Percentiles rank a stretch among this genome's conserved stretches.
These are phyloP conservation scores for Linum usitatissimum DNA, from an alignment of 345 rosid species.

Conservation along the genomic window DNA sequence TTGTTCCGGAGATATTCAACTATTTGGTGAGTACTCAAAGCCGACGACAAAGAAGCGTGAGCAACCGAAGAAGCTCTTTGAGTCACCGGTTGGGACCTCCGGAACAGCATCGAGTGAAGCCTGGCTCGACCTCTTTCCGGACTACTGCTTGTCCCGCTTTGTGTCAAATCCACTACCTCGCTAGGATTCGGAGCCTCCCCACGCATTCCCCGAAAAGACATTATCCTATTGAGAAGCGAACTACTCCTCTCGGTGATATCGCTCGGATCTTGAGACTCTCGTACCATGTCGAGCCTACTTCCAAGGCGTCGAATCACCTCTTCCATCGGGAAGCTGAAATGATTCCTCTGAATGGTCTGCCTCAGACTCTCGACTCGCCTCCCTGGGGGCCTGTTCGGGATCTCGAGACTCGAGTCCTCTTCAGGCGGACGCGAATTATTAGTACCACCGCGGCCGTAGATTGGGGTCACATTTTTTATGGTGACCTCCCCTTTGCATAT, in stretches of 20 bases:
- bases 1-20: conserved; percentile 44
- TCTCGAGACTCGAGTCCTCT: conserved; percentile 25
- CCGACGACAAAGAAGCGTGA: conserved; percentile 33
- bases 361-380: conserved; percentile 42
- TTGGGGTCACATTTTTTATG: conserved; percentile 39
- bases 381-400: conserved; percentile 50
- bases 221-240: not conserved
- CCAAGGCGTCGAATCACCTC: conserved; percentile 30
- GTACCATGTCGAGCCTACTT: conserved; percentile 25
- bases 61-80: conserved; percentile 31
- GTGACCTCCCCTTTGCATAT: conserved; percentile 42
- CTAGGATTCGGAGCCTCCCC: not conserved
- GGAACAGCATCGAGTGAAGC: conserved; percentile 36
- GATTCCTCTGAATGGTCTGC: conserved; percentile 25
- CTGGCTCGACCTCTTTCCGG: conserved; percentile 1
- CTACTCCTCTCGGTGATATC: conserved; percentile 13
- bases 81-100: conserved; percentile 47
- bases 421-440: conserved; percentile 11
- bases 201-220: not conserved
- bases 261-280: conserved; percentile 22
- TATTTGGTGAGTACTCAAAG: conserved; percentile 45
- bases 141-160: not conserved
- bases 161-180: conserved; percentile 3
- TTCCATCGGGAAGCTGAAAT: conserved; percentile 22
- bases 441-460: conserved; percentile 43